Conservation (phyloP, 2,329 filamentous ascomycete genomes). For the Ceratocystis variospora region DNA sequence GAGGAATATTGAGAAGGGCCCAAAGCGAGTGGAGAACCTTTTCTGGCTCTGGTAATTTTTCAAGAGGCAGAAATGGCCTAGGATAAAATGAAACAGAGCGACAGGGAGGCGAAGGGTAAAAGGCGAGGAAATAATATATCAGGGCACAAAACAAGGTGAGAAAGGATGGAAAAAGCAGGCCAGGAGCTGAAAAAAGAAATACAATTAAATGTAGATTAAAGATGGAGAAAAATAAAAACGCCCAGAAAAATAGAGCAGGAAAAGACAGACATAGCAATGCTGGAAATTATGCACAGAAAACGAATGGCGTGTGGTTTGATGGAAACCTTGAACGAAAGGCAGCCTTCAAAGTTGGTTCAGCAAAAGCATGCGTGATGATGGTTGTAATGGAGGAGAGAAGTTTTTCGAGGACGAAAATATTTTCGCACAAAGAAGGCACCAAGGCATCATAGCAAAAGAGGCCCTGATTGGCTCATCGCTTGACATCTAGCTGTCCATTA, state of each 20-base stretch:
- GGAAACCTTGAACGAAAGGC: background rate
- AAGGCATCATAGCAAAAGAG: background rate
- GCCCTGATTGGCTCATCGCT: background rate
- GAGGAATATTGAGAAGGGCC: slow-evolving; percentile 3
- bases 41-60: background rate
- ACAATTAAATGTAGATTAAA: background rate
- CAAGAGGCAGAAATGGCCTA: background rate
- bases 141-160: background rate
- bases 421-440: background rate
- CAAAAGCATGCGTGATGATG: background rate
- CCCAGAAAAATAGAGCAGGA: background rate
- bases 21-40: background rate
- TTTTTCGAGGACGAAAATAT: background rate
- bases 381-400: background rate
- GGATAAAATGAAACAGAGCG: slow-evolving; percentile 1
- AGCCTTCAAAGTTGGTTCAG: background rate
- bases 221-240: background rate
- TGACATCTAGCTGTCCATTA: background rate
- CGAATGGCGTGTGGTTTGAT: background rate
- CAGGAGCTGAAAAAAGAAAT: background rate
- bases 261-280: background rate
- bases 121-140: background rate
- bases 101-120: background rate
- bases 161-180: background rate
- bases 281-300: background rate